Evolutionary conservation across 805 yeast genomes (phyloP), one percentile per base, ranked within the genome.

Genomic region (Yarrowia yakushimensis): DNA sequence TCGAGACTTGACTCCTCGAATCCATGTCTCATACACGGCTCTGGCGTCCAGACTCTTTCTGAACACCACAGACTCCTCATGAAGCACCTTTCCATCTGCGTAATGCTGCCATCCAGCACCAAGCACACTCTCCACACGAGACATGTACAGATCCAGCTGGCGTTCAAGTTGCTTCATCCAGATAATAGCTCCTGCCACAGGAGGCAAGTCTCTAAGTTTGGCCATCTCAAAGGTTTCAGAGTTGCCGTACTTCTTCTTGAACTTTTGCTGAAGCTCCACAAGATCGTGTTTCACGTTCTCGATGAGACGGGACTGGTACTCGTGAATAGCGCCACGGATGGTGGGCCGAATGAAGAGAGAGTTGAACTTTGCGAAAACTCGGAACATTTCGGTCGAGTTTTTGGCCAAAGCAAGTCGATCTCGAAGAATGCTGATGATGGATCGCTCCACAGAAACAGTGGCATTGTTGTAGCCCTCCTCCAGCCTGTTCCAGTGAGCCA

Each of bases 1-100:
- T 1, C 46, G 37, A 5, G 61, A 41, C 23, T 55, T 55, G 23
- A 39, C 37, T 9, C 39, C 48, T 20, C 46, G 36, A 28, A 81
- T 54, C 94, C 96, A 90, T 1, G 70, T 68, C 0, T 76, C 72
- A 57, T 79, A 80, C 0, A 81, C 66, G 0, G 27, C 50, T 18
- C 78, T 72, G 0, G 83, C 69, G 54, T 85, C 76, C 11, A 85
- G 71, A 52, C 79, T 81, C 23, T 76, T 72, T n/a, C 76, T 68
- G 52, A 88, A 76, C 0, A 75, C 71, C 2, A 70, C 67, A 23
- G 82, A 77, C 64, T 83, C 88, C 1, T 76, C 71, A 11, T 80
- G 75, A 0, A 93, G 80, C 65, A 80, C 82, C 60, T 79, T 80
- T 0, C 97, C 97, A 60, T 85, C 90, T 2, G 85, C 81, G 63